A percentile compares a stretch with the other conserved stretches of the same genome.
phyloP scores from a whole-genome alignment of 768 basidiomycete genomes.

The Boletus tylopilopsis region DNA sequence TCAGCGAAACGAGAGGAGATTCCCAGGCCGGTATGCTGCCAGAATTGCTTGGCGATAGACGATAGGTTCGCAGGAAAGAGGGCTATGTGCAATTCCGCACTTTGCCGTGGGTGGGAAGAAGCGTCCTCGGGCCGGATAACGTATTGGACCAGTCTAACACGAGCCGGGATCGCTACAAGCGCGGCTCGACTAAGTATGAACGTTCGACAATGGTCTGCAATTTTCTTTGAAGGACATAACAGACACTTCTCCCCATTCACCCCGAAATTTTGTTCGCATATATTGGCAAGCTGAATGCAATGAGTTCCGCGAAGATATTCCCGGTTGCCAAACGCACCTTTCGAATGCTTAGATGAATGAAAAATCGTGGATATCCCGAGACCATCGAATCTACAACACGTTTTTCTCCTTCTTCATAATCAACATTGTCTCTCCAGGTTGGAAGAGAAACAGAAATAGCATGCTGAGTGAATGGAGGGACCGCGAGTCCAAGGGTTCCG shows the following conservation, averaged over 20 bases:
- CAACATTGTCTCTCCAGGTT: slow-evolving; percentile 88
- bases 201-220: slow-evolving; percentile 71
- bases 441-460: slow-evolving; percentile 96
- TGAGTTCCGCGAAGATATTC: neutral
- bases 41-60: slow-evolving; percentile 80
- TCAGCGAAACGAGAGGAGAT: slow-evolving; percentile 88
- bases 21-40: slow-evolving; percentile 93
- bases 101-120: slow-evolving; percentile 22
- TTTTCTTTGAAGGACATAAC: slow-evolving; percentile 68
- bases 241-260: slow-evolving; percentile 67
- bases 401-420: slow-evolving; percentile 85
- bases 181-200: slow-evolving; percentile 60
- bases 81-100: slow-evolving; percentile 74
- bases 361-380: slow-evolving; percentile 92
- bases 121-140: slow-evolving; percentile 62
- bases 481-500: slow-evolving; percentile 42
- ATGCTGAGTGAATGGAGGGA: slow-evolving; percentile 73
- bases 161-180: slow-evolving; percentile 39
- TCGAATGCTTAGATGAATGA: slow-evolving; percentile 80
- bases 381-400: slow-evolving; percentile 78
- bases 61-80: slow-evolving; percentile 65
- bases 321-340: slow-evolving; percentile 52
- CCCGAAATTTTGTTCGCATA: slow-evolving; percentile 80
- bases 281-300: slow-evolving; percentile 58
- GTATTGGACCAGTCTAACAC: slow-evolving; percentile 63